Conservation (phyloP, 2,329 filamentous ascomycete genomes). For the Ceratocystis ficicola region DNA sequence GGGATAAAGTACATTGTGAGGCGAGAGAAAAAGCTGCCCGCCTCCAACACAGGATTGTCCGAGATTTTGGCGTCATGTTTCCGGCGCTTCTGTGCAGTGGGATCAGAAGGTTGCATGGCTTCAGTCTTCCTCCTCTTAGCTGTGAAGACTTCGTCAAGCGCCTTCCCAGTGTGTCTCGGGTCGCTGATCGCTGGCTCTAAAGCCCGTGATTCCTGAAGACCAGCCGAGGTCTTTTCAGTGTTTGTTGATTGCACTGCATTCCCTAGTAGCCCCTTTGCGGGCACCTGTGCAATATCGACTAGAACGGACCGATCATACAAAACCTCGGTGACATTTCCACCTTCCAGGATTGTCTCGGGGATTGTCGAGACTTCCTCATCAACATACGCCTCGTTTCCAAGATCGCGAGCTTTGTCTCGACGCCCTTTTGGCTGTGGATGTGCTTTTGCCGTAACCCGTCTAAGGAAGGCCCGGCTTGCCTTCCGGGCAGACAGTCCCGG, state of each 20-base stretch:
- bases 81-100: slow-evolving; percentile 24
- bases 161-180: too few species aligned
- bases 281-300: neutral
- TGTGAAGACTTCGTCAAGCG: neutral
- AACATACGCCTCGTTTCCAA: neutral
- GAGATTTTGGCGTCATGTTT: slow-evolving; percentile 30
- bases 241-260: neutral
- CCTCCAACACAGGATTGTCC: slow-evolving; percentile 33
- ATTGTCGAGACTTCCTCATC: neutral
- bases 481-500: neutral
- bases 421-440: neutral
- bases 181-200: too few species aligned
- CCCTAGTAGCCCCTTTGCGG: neutral
- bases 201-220: too few species aligned
- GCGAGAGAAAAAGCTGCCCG: slow-evolving; percentile 46
- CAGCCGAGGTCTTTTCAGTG: too few species aligned
- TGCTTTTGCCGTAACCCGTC: neutral
- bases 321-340: neutral
- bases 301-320: too few species aligned
- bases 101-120: neutral
- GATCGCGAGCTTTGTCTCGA: neutral
- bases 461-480: slow-evolving; percentile 8
- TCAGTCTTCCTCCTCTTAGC: neutral
- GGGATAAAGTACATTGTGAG: slow-evolving; percentile 69
- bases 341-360: neutral